Conservation (phyloP, 306 rosid species). For the Glycine soja region DNA sequence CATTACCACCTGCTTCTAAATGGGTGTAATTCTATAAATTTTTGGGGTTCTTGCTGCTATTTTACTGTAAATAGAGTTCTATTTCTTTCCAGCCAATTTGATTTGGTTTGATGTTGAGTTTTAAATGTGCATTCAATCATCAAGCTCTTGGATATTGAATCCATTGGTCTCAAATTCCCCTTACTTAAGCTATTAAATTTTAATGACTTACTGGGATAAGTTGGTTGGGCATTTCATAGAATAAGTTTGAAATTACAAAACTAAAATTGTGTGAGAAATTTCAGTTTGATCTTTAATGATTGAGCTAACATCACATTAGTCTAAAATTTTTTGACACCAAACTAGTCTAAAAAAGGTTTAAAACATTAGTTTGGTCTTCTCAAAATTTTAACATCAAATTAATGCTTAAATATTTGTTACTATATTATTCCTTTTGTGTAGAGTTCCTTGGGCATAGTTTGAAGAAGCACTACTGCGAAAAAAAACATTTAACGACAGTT, state of each 20-base stretch:
- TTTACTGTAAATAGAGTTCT: background rate
- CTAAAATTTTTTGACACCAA: too few species aligned
- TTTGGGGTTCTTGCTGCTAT: background rate
- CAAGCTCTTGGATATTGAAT: background rate
- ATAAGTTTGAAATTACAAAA: background rate
- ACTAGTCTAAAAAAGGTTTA: too few species aligned
- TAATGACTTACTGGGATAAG: too few species aligned
- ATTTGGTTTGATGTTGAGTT: background rate
- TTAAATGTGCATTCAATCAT: background rate
- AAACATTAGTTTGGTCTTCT: too few species aligned
- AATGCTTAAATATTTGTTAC: too few species aligned
- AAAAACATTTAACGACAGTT: too few species aligned
- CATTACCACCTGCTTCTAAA: background rate
- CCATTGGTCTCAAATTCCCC: background rate
- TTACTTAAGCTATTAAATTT: background rate
- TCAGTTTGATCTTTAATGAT: background rate
- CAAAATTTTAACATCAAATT: too few species aligned
- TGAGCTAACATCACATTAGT: background rate
- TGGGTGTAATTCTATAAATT: slow-evolving; percentile 1
- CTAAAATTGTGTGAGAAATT: background rate
- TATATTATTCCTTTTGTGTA: too few species aligned
- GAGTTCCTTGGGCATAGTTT: too few species aligned
- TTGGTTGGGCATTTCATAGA: too few species aligned
- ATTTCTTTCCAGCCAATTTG: background rate
- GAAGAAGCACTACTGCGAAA: too few species aligned